Base-by-base conservation (phyloP, 2,329 filamentous ascomycete species). In the Plectosphaerella plurivora region DNA sequence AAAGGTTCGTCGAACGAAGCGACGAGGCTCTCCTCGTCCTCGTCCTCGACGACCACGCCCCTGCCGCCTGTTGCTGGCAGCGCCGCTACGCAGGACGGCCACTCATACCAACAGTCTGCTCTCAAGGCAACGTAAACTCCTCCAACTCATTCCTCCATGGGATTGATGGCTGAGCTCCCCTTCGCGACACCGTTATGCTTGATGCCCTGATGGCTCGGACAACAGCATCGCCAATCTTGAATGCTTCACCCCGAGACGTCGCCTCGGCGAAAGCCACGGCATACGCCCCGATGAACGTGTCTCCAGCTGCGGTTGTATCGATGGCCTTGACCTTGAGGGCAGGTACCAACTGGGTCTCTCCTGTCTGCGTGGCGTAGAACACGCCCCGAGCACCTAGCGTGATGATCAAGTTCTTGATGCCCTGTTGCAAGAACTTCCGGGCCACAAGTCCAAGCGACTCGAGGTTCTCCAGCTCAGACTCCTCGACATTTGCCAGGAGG, bases 271-370 rank as follows among this genome's bases (percentile, higher is more conserved):
- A 46, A 10, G 45, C 45, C 24, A 86, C 79, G 1, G 85, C 83
- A 65, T 89, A 88, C 1, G 79, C 84, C 2, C 87, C 87, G 2
- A 88, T 83, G 64, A 89, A 90, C 0, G 87, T 89, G 66, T 91
- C 87, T 0, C 87, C 87, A 10, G 87, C 87, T 2, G 82, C 87
- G 8, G 87, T 91, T 1, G 87, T 91, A 64, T 91, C 87, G 1
- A 89, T 75, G 1, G 90, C 87, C 8, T 51, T 22, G n/a, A 86
- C 74, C 6, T 70, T 63, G 59, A 68, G 74, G 37, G 54, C 61
- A 33, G 56, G 63, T 45, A 85, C 66, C 24, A 75, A 65, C 58
- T 69, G 57, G 2, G 66, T 67, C 11, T 66, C 63, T 28, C 70
- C 69, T 28, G 66, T 70, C 45, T 68, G 66, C 9, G 72, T 75